These are phyloP conservation scores for Aureobasidium sp. DNA, from an alignment of 2,329 filamentous ascomycete genomes.

Conservation along the genomic window DNA sequence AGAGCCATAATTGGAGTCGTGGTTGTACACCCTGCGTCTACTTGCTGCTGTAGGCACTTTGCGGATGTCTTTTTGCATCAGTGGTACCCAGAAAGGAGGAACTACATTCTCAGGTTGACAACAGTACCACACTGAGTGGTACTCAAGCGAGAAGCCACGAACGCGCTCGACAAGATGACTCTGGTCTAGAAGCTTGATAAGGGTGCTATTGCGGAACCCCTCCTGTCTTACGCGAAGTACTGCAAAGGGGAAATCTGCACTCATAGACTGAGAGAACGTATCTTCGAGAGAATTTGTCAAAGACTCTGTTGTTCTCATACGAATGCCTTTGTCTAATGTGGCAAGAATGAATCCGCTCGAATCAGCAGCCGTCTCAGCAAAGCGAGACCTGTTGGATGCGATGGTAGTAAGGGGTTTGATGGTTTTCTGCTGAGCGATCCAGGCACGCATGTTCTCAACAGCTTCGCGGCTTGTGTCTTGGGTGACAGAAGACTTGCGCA, in stretches of 20 bases:
- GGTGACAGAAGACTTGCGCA: conserved; percentile 17
- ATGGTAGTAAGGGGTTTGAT: conserved; percentile 39
- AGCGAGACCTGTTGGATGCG: conserved; percentile 38
- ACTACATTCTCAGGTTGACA: conserved; percentile 37
- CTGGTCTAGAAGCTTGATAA: conserved; percentile 36
- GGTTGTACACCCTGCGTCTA: conserved; percentile 18
- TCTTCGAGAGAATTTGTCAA: background rate
- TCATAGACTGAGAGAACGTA: conserved; percentile 10
- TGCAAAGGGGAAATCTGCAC: conserved; percentile 39
- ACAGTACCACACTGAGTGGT: conserved; percentile 43
- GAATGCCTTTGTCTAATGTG: conserved; percentile 39
- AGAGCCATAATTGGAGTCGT: conserved; percentile 13
- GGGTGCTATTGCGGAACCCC: conserved; percentile 29
- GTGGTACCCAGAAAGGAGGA: conserved; percentile 40
- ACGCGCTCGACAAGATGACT: conserved; percentile 45
- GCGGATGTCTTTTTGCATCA: conserved; percentile 43
- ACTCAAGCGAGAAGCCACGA: conserved; percentile 45
- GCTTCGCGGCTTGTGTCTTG: conserved; percentile 16
- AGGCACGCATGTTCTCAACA: conserved; percentile 28
- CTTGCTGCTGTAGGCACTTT: conserved; percentile 38
- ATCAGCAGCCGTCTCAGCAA: conserved; percentile 39
- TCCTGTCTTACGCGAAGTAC: conserved; percentile 44
- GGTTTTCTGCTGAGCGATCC: conserved; percentile 36
- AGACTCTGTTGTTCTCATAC: conserved; percentile 24
- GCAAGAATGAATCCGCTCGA: conserved; percentile 37